Conservation (phyloP, 2,329 filamentous ascomycete species). For the Botrytis elliptica region DNA sequence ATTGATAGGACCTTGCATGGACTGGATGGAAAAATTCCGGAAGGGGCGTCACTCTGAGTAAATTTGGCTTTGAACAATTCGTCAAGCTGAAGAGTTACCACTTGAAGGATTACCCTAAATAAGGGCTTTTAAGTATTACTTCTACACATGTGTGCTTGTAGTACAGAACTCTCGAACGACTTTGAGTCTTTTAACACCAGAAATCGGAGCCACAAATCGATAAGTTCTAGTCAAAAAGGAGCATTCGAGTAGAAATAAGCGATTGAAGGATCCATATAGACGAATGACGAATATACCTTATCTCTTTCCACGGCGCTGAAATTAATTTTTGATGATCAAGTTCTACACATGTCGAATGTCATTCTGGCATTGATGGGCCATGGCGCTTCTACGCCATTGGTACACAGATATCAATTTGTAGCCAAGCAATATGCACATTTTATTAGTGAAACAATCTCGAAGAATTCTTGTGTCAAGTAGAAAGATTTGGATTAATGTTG, state of each 20-base stretch:
- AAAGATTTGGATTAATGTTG: conserved; percentile 12
- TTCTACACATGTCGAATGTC: conserved; percentile 18
- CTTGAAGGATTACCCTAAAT: conserved; percentile 73
- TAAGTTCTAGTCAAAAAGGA: conserved; percentile 6
- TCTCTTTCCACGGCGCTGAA: conserved; percentile 6
- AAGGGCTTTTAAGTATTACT: conserved; percentile 17
- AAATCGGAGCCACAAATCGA: conserved; percentile 17
- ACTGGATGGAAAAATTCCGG: conserved; percentile 98
- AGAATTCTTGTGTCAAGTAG: conserved; percentile 17
- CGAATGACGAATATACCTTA: conserved; percentile 20
- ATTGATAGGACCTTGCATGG: conserved; percentile 79
- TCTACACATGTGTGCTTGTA: conserved; percentile 18
- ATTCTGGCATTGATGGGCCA: conserved; percentile 16
- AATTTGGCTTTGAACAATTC: conserved; percentile 91
- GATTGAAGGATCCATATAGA: conserved; percentile 21
- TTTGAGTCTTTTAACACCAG: conserved; percentile 15
- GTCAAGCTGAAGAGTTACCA: conserved; percentile 96
- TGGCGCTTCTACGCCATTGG: conserved; percentile 18
- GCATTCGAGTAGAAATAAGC: conserved; percentile 13
- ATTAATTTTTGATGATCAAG: background rate
- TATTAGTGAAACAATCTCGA: conserved; percentile 20
- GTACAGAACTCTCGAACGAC: conserved; percentile 19
- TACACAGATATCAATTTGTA: conserved; percentile 10
- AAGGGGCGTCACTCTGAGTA: conserved; percentile 84
- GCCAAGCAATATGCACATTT: conserved; percentile 18